Conservation (phyloP, 495 filamentous ascomycete genomes). For the Aspergillus biplanus region DNA sequence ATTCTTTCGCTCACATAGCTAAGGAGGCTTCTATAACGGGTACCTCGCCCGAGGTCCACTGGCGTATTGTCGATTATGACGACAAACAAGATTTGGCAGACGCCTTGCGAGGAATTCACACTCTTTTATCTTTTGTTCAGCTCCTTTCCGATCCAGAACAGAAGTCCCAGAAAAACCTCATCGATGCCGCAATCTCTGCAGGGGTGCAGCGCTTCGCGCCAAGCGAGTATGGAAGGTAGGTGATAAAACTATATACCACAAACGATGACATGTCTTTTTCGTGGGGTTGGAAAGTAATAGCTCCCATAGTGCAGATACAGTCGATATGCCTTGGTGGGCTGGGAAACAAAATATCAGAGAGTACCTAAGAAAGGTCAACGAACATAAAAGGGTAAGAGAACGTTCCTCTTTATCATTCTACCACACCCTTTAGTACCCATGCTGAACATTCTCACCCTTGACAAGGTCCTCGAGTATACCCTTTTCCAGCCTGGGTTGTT, state of each 20-base stretch:
- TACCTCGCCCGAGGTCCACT: not conserved
- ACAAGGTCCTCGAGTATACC: constrained; percentile 57
- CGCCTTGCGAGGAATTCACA: constrained; percentile 52
- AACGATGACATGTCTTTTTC: no score
- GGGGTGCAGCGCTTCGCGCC: constrained; percentile 63
- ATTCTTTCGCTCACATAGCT: no score
- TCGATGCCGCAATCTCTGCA: constrained; percentile 63
- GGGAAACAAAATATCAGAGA: constrained; percentile 50
- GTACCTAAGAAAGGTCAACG: constrained; percentile 57
- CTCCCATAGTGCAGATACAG: no score
- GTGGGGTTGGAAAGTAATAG: no score
- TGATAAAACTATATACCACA: not conserved
- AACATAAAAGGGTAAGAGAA: constrained; percentile 44
- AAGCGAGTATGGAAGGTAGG: constrained; percentile 35
- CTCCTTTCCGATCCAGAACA: constrained; percentile 19
- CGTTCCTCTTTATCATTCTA: not conserved
- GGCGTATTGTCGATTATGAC: constrained; percentile 44
- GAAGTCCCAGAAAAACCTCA: constrained; percentile 45
- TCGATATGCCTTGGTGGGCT: constrained; percentile 40
- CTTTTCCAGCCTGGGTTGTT: constrained; percentile 62
- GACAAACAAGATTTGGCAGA: constrained; percentile 38
- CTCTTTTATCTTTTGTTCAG: constrained; percentile 57
- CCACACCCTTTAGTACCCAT: no score
- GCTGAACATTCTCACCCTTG: no score
- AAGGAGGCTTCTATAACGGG: no score